These are phyloP conservation scores for Warburgia ugandensis DNA, from an alignment of 164 flowering plant species.

Conservation along the genomic window DNA sequence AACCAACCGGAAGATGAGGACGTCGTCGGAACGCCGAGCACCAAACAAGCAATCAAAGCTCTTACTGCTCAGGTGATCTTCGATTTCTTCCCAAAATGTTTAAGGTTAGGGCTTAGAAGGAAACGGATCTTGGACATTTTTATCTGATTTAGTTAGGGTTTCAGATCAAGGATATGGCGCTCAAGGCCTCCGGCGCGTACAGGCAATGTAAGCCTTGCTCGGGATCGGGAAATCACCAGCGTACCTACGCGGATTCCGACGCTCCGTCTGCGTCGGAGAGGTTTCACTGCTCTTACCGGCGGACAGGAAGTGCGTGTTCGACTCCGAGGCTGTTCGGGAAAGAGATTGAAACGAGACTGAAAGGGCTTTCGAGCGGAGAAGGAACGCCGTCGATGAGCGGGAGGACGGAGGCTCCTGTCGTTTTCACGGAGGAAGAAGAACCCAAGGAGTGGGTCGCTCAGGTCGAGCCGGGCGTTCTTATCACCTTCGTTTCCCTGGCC, in stretches of 20 bases:
- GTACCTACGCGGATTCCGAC: constrained; percentile 53
- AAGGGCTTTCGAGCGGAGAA: constrained; percentile 77
- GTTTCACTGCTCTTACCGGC: constrained; percentile 49
- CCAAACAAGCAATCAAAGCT: constrained; percentile 61
- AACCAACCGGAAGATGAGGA: constrained; percentile 34
- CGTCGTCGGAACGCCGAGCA: constrained; percentile 37
- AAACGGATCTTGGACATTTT: not conserved
- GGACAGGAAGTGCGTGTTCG: constrained; percentile 57
- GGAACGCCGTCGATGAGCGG: constrained; percentile 67
- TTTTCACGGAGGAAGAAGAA: constrained; percentile 81
- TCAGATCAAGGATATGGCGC: constrained; percentile 93
- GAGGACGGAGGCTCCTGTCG: constrained; percentile 45
- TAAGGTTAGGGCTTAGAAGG: not conserved
- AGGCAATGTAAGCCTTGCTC: constrained; percentile 85
- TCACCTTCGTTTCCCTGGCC: constrained; percentile 76
- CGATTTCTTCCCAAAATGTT: not conserved
- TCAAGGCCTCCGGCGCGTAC: constrained; percentile 90
- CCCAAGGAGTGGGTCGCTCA: constrained; percentile 96
- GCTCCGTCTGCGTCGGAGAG: constrained; percentile 56
- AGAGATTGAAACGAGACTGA: constrained; percentile 58
- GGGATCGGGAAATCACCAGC: constrained; percentile 35
- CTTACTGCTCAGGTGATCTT: constrained; percentile 60
- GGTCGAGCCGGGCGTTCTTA: constrained; percentile 93
- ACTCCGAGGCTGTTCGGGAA: constrained; percentile 71
- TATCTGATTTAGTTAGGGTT: not conserved